Evolutionary conservation across 108 stramenopile genomes (phyloP).

Genomic region (Fistulifera solaris): DNA sequence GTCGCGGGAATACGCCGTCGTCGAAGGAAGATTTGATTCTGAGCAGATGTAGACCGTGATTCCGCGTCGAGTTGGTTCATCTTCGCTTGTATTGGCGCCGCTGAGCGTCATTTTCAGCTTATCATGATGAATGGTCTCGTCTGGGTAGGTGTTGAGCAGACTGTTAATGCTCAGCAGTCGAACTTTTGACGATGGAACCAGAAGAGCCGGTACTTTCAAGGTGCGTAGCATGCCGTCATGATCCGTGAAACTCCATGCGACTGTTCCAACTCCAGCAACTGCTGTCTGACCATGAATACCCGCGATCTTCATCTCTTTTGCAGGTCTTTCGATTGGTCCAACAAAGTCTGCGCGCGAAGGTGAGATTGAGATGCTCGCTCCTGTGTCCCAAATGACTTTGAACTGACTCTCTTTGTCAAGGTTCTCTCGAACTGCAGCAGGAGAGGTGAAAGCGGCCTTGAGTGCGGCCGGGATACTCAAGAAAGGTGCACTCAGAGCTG

Average conservation of each 20-base stretch:
- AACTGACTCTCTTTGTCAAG: neutral
- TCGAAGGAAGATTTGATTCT: no score
- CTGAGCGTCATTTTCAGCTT: neutral
- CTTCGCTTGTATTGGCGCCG: neutral
- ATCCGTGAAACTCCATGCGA: conserved; percentile 8
- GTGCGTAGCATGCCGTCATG: conserved; percentile 1
- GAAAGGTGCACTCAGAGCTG: no score
- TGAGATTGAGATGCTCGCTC: conserved; percentile 19
- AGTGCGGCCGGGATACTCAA: no score
- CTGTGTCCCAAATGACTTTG: conserved; percentile 25
- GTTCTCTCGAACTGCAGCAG: no score
- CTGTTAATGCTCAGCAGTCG: conserved; percentile 11
- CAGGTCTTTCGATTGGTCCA: conserved; percentile 1
- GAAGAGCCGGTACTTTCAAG: conserved; percentile 9
- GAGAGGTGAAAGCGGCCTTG: no score
- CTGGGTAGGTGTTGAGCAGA: conserved; percentile 8
- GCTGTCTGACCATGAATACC: neutral
- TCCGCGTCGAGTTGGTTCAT: neutral
- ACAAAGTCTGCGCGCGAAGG: conserved; percentile 13
- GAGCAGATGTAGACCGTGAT: no score
- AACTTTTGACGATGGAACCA: conserved; percentile 1
- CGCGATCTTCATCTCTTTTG: neutral
- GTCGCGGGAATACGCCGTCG: no score
- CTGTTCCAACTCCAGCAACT: conserved; percentile 6
- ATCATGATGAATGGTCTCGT: conserved; percentile 5